Evolutionary conservation across 2,329 filamentous ascomycete species (phyloP), one percentile per base, ranked within the genome.

Genomic region (Xylaria multiplex): DNA sequence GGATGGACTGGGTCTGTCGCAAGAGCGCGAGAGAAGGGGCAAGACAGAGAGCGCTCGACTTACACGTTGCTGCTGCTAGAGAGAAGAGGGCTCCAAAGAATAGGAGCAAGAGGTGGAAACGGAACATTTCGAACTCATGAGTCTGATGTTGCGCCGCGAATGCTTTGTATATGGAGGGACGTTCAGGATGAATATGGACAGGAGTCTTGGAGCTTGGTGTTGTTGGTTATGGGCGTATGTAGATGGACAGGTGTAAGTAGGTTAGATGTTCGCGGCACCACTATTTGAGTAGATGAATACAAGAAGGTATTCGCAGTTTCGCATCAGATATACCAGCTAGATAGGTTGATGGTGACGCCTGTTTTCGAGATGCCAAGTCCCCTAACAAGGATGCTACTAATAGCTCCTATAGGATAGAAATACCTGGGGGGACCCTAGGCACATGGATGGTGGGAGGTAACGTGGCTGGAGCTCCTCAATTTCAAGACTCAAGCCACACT

Each of bases 1-100:
- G 43, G 45, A 48, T 49, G 30, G 46, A 16, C 6, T 49, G 6
- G 19, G 14, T 24, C 24, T 48, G 45, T 42, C 5, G 40, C 40
- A 14, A 42, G 8, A 13, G 40, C 2, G 40, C 40, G 4, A 11
- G 43, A 14, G 37, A 40, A 5, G 11, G 37, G 37, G 11, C 35
- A 14, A 14, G 43, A 46, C 19, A 6, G 43, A 19, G 11, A 37
- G 52, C 27, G 13, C 16, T 50, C 14, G 27, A 73, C 81, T 74
- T 77, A 85, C 83, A 82, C 42, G 78, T 74, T 72, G 84, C 84
- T 27, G 71, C 70, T 3, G 70, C 74, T 19, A 77, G 66, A 13
- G 75, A 77, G 40, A 73, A 62, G n/a, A 79, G 65, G 9, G 70
- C 67, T 53, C 74, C 75, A 54, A 77, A 40, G 32, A 79, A 58